Conservation (phyloP, 163 green algal species). For the Smithsoniella earleae region DNA sequence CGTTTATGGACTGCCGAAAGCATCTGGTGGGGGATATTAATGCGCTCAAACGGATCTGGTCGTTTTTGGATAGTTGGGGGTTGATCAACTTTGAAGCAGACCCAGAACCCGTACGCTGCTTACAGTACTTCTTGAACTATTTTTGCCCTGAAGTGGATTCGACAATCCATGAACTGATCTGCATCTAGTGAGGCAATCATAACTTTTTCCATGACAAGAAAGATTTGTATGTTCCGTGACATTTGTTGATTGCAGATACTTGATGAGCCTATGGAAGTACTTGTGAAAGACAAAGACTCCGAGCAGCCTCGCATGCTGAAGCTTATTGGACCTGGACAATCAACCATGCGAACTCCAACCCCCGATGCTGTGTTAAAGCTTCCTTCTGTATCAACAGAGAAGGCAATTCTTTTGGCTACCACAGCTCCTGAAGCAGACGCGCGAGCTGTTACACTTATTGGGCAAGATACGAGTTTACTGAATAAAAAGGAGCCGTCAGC, state of each 20-base stretch:
- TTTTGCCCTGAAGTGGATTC: too few relatives aligned
- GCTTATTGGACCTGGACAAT: neutral
- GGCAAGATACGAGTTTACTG: conserved; percentile 3
- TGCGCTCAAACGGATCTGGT: conserved; percentile 40
- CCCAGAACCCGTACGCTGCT: neutral
- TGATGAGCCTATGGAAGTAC: neutral
- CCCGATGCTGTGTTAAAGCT: conserved; percentile 7
- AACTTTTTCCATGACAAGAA: too few relatives aligned
- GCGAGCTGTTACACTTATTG: neutral
- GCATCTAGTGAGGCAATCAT: too few relatives aligned
- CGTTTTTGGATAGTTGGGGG: conserved; percentile 61
- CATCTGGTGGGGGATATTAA: conserved; percentile 62
- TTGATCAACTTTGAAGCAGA: conserved; percentile 68
- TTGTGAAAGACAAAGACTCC: neutral
- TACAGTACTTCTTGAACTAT: too few relatives aligned
- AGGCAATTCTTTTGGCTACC: neutral
- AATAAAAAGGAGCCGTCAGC: neutral
- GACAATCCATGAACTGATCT: too few relatives aligned
- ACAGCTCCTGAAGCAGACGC: neutral
- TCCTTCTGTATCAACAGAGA: neutral
- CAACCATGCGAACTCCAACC: conserved; percentile 1
- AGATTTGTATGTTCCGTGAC: too few relatives aligned
- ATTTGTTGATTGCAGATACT: conserved; percentile 3
- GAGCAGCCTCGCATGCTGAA: neutral
- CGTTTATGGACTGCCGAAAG: conserved; percentile 51